Conservation (phyloP, 176 grass and related monocot species). For the Dactylis glomerata region DNA sequence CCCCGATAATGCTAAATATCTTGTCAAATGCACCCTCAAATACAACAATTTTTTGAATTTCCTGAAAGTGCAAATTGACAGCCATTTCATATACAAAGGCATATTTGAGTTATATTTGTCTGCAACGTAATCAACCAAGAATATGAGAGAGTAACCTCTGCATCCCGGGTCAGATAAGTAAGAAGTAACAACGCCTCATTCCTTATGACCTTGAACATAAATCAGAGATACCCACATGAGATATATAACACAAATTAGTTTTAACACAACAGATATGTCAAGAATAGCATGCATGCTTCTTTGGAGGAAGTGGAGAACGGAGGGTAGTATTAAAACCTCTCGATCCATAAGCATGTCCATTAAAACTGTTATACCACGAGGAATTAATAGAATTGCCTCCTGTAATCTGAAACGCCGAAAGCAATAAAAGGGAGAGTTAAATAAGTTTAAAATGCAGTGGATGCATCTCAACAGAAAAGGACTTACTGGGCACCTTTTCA, state of each 20-base stretch:
- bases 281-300: conserved; percentile 6
- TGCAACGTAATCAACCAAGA: conserved; percentile 20
- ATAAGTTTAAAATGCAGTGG: conserved; percentile 5
- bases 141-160: conserved; percentile 61
- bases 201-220: conserved; percentile 84
- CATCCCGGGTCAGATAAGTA: conserved; percentile 93
- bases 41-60: conserved; percentile 99
- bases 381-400: conserved; percentile 96
- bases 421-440: conserved; percentile 28
- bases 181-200: conserved; percentile 98
- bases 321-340: conserved; percentile 49
- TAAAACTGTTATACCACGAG: conserved; percentile 92
- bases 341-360: conserved; percentile 99
- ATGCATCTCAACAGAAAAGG: conserved; percentile 30
- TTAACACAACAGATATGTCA: background rate
- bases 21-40: conserved; percentile 99
- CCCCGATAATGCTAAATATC: conserved; percentile 97
- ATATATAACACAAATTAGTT: conserved; percentile 7
- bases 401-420: conserved; percentile 71
- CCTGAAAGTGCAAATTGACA: conserved; percentile 49
- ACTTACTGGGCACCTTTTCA: conserved; percentile 78
- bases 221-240: conserved; percentile 7
- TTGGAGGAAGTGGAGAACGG: background rate
- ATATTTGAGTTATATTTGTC: background rate
- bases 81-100: background rate